A percentile compares a stretch with the other conserved stretches of the same genome.
Conservation (phyloP, 1,284 basidiomycete genomes). For the Ceratobasidium sp. region DNA sequence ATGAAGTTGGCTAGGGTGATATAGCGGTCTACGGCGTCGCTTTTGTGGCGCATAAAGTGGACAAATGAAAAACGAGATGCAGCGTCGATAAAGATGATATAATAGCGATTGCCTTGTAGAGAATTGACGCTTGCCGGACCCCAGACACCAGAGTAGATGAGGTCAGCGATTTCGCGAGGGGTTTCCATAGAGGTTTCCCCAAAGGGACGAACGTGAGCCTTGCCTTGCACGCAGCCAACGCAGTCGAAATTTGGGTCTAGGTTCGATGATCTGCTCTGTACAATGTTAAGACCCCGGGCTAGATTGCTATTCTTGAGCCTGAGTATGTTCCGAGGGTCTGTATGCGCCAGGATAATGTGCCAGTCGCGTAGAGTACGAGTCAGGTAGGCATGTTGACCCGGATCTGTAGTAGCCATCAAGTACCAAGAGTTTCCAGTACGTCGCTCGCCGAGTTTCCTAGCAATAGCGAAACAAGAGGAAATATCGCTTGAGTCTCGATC, state of each 20-base stretch:
- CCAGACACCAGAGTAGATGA: conserved; percentile 33
- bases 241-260: background rate
- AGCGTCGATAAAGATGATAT: conserved; percentile 21
- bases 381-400: conserved; percentile 7
- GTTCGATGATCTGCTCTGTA: background rate
- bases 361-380: conserved; percentile 1
- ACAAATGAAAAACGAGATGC: conserved; percentile 11
- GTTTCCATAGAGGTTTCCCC: background rate
- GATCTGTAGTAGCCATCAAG: conserved; percentile 11
- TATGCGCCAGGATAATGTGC: conserved; percentile 28
- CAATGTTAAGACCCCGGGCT: background rate
- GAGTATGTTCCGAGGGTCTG: conserved; percentile 19
- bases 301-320: background rate
- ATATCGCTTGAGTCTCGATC: background rate
- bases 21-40: conserved; percentile 4
- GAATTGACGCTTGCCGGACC: conserved; percentile 12
- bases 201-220: conserved; percentile 14
- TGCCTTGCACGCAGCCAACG: conserved; percentile 22
- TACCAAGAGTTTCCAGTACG: conserved; percentile 19
- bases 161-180: conserved; percentile 5
- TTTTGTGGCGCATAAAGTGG: conserved; percentile 28
- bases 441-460: conserved; percentile 16
- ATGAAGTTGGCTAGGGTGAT: conserved; percentile 7
- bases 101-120: conserved; percentile 23
- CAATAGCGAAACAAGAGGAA: background rate